Evolutionary conservation across 768 basidiomycete species (phyloP).

Genomic region (Gyrodon lividus): DNA sequence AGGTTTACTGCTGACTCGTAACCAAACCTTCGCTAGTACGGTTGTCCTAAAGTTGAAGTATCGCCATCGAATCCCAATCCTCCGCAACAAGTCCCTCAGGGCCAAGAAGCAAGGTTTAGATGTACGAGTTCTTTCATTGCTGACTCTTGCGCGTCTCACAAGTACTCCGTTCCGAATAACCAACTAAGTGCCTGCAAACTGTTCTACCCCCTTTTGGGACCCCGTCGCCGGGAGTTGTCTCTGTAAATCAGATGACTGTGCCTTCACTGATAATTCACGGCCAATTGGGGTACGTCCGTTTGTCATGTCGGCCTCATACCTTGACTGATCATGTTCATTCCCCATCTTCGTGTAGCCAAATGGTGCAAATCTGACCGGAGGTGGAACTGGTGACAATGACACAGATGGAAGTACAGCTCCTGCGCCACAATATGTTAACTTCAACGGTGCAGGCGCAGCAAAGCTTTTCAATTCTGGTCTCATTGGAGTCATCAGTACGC

Average conservation of each 20-base stretch:
- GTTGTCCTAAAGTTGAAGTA: constrained; percentile 59
- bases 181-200: constrained; percentile 59
- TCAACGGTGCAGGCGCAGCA: constrained; percentile 35
- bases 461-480: neutral
- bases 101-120: constrained; percentile 50
- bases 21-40: constrained; percentile 49
- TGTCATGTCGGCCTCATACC: neutral
- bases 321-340: neutral
- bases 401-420: constrained; percentile 18
- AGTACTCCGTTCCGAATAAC: neutral
- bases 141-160: neutral
- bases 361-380: constrained; percentile 67
- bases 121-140: constrained; percentile 40
- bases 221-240: constrained; percentile 65
- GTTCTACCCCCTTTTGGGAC: constrained; percentile 81
- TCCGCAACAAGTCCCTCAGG: constrained; percentile 47
- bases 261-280: constrained; percentile 61
- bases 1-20: neutral
- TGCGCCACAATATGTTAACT: constrained; percentile 44
- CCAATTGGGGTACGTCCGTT: constrained; percentile 57
- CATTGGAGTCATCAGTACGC: constrained; percentile 1
- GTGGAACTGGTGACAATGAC: constrained; percentile 43
- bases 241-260: constrained; percentile 55
- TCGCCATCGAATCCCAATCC: constrained; percentile 66
- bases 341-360: constrained; percentile 45